Conservation (phyloP, 2,329 filamentous ascomycete species). For the Pseudophaeomoniella oleicola region DNA sequence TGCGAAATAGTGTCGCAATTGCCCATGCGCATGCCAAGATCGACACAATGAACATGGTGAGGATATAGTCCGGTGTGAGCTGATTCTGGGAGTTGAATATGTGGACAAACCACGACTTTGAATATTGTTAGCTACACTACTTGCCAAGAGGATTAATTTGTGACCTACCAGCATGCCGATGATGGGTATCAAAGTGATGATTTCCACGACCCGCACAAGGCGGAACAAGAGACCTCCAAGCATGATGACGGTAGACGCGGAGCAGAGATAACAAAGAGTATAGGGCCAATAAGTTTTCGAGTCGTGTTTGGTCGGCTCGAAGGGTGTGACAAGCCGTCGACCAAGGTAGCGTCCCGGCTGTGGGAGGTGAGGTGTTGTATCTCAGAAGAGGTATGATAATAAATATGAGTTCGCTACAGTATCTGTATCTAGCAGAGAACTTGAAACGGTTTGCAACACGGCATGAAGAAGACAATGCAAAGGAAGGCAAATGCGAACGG, state of each 20-base stretch:
- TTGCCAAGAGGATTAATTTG: slow-evolving; percentile 1
- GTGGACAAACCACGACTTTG: slow-evolving; percentile 44
- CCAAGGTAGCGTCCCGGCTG: too few relatives aligned
- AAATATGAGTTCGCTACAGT: too few relatives aligned
- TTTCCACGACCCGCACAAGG: slow-evolving; percentile 45
- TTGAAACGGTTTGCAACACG: too few relatives aligned
- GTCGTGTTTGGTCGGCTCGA: too few relatives aligned
- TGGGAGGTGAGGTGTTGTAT: not conserved
- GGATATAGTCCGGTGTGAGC: slow-evolving; percentile 45
- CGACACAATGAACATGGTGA: slow-evolving; percentile 51
- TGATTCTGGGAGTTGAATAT: slow-evolving; percentile 40
- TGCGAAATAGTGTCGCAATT: slow-evolving; percentile 45
- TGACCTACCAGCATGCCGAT: slow-evolving; percentile 44
- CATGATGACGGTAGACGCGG: slow-evolving; percentile 20
- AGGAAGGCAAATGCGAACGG: too few relatives aligned
- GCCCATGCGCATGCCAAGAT: slow-evolving; percentile 47
- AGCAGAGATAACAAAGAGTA: slow-evolving; percentile 2
- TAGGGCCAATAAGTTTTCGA: too few relatives aligned
- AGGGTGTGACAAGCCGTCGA: too few relatives aligned
- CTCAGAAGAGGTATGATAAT: not conserved
- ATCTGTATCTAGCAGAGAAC: too few relatives aligned
- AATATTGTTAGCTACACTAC: slow-evolving; percentile 2
- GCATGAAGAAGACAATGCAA: too few relatives aligned
- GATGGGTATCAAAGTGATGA: slow-evolving; percentile 47
- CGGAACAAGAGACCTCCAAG: slow-evolving; percentile 44